Base-by-base conservation (phyloP, 805 yeast genomes). In the Peterozyma xylosa region DNA sequence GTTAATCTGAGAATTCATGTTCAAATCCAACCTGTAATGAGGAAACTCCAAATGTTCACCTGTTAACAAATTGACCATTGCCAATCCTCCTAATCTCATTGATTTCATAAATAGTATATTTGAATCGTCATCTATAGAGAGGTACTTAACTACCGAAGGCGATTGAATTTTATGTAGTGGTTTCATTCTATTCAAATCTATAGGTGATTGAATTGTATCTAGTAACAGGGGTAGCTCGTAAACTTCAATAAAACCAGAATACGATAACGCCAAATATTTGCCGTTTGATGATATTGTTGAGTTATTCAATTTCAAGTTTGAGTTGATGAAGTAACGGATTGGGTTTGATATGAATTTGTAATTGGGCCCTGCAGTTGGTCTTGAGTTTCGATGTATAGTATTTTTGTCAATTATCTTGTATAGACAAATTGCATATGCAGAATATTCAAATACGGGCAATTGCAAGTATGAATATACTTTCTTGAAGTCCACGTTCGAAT, bases 91-190 rank as follows among this genome's bases (percentile, higher is more conserved):
- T 14, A 45, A 34, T 35, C 48, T 38, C 33, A 42, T n/a, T 2
- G 48, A 38, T 34, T 39, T 45, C 30, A 45, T 17, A 33, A 45
- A 45, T 11, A 45, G 30, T 13, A 45, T 45, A 14, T 45, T 41
- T 5, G 39, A 44, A 37, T 45, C 39, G 11, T 42, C 38, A 33
- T 42, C 45, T 5, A 45, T 33, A 2, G 45, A 30, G 41, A 45
- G 41, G 17, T 32, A 45, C 15, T 37, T 45, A 15, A 45, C 45
- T 10, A 42, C 35, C 14, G 48, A 45, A 14, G 48, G 48, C 15
- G 39, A 45, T 33, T 45, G 45, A 11, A 36, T 39, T 11, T 32
- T 30, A 37, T 39, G 42, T 10, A 35, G 16, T 6, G 45, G 43
- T 11, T 33, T 30, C 15, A 41, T 11, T 15, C 27, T 13, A 21